Percentiles rank a stretch among this genome's conserved stretches.
phyloP scores from a whole-genome alignment of 805 yeast species.

The Metschnikowia proteae region DNA sequence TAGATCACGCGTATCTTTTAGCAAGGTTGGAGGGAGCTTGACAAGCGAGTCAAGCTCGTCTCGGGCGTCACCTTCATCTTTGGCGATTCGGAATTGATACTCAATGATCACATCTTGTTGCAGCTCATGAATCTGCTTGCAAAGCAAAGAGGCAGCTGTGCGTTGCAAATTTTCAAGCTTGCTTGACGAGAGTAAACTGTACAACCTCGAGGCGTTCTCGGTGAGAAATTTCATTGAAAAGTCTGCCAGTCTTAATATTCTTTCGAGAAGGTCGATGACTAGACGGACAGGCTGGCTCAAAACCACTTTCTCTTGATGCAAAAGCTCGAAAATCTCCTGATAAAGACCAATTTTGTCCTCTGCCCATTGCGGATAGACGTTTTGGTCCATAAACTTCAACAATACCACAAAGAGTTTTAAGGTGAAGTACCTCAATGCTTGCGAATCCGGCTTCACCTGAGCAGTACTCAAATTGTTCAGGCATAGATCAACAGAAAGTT shows the following conservation, averaged over 20 bases:
- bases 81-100: constrained; percentile 49
- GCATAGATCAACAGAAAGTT: constrained; percentile 35
- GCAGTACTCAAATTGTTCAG: constrained; percentile 45
- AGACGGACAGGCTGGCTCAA: constrained; percentile 12
- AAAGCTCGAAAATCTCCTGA: constrained; percentile 43
- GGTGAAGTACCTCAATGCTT: constrained; percentile 46
- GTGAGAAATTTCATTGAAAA: constrained; percentile 28
- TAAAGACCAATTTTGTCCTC: constrained; percentile 35
- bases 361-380: constrained; percentile 17
- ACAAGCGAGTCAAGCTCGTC: constrained; percentile 17
- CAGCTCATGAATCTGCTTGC: constrained; percentile 35
- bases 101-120: constrained; percentile 65
- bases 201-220: constrained; percentile 33
- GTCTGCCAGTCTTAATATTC: constrained; percentile 18
- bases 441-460: constrained; percentile 31
- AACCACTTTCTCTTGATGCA: constrained; percentile 26
- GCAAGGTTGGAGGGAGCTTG: constrained; percentile 39
- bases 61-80: constrained; percentile 20
- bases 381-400: constrained; percentile 7
- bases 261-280: constrained; percentile 32
- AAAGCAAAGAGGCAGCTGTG: constrained; percentile 39
- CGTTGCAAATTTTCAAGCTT: constrained; percentile 37
- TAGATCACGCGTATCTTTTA: constrained; percentile 29
- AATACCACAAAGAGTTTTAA: constrained; percentile 41
- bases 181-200: constrained; percentile 25